Evolutionary conservation across 805 yeast species (phyloP).

Genomic region (Suhomyces vadensis): DNA sequence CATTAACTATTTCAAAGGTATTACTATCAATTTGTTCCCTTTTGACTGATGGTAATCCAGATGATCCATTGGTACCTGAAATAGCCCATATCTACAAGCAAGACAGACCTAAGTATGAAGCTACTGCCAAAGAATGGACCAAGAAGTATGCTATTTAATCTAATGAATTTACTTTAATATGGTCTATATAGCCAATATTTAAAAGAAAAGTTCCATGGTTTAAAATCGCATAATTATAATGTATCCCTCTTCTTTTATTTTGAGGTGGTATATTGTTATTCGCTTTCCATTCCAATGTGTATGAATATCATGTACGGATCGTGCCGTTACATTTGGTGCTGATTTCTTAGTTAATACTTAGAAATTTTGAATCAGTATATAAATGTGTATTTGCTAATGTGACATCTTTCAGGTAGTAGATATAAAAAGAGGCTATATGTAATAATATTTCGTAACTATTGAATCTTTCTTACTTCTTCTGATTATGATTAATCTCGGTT

Average conservation of each 20-base stretch:
- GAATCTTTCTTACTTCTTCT: no score
- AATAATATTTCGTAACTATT: not conserved
- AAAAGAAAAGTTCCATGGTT: not conserved
- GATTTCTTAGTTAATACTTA: not conserved
- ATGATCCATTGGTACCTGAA: conserved; percentile 98
- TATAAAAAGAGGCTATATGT: no score
- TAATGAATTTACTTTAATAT: not conserved
- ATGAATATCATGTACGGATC: not conserved
- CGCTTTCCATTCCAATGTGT: not conserved
- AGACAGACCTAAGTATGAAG: conserved; percentile 90
- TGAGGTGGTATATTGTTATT: not conserved
- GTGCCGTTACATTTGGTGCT: not conserved
- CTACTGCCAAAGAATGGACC: conserved; percentile 98
- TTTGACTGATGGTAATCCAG: conserved; percentile 97
- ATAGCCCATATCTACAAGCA: conserved; percentile 95
- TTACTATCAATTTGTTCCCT: conserved; percentile 91
- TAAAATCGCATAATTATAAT: not conserved
- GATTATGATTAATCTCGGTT: no score
- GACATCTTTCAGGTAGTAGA: not conserved
- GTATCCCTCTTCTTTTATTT: not conserved
- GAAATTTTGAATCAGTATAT: not conserved
- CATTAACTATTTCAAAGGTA: conserved; percentile 93
- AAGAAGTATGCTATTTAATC: conserved; percentile 88
- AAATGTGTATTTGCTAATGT: conserved; percentile 1
- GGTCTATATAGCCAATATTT: not conserved